Evolutionary conservation across 768 basidiomycete genomes (phyloP).

Genomic region (Auricularia heimuer): DNA sequence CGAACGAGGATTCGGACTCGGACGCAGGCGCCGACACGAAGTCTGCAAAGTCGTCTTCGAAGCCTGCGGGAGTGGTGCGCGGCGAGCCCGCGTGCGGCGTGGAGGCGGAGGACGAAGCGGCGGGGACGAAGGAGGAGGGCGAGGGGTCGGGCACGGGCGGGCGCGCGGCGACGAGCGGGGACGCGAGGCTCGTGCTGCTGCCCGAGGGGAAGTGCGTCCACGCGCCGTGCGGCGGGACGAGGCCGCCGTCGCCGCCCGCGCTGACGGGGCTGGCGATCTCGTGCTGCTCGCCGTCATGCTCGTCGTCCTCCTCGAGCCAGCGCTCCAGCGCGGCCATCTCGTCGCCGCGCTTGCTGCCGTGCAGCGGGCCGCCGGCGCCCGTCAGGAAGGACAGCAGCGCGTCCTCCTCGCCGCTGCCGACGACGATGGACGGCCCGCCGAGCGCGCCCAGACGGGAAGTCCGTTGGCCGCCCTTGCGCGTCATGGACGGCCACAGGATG

Average conservation of each 20-base stretch:
- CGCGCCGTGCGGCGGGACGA: not conserved
- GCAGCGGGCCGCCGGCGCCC: not conserved
- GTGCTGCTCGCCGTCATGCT: slow-evolving; percentile 15
- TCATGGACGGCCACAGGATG: slow-evolving; percentile 83
- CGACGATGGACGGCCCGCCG: not conserved
- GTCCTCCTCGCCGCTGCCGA: not conserved
- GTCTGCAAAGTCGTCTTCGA: slow-evolving; percentile 76
- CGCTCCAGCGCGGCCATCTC: slow-evolving; percentile 52
- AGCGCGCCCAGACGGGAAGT: not conserved
- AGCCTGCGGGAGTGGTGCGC: slow-evolving; percentile 19
- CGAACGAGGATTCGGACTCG: slow-evolving; percentile 50
- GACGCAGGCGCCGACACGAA: slow-evolving; percentile 59
- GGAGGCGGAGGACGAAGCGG: slow-evolving; percentile 1
- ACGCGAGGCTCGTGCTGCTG: not conserved
- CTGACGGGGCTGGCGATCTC: slow-evolving; percentile 1
- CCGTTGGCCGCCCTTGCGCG: slow-evolving; percentile 22
- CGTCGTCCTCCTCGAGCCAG: slow-evolving; percentile 50
- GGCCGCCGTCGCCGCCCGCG: not conserved
- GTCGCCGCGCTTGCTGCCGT: not conserved
- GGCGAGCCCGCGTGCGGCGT: not conserved
- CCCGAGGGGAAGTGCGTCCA: not conserved
- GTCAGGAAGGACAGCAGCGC: slow-evolving; percentile 5
- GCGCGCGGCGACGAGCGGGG: not conserved
- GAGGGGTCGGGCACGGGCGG: not conserved
- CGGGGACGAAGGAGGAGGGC: not conserved